Conservation (phyloP, 2,329 filamentous ascomycete species). For the Hansfordia pulvinata region DNA sequence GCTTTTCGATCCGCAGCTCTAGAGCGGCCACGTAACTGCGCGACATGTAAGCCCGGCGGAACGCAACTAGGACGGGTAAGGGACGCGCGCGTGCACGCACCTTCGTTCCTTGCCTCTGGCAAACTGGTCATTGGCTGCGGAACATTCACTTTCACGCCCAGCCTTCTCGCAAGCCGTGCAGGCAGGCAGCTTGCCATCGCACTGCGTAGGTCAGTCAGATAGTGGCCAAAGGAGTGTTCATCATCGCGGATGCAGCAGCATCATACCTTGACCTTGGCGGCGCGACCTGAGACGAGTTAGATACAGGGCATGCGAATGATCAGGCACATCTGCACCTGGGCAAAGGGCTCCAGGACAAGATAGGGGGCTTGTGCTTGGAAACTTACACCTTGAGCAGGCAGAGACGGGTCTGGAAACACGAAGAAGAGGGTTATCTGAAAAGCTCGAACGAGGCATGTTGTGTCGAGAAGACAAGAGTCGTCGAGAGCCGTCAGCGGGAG, state of each 20-base stretch:
- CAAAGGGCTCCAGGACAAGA: no score
- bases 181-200: constrained; percentile 88
- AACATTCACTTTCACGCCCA: constrained; percentile 75
- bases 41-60: background rate
- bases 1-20: constrained; percentile 79
- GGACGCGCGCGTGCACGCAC: no score
- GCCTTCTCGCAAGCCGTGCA: constrained; percentile 93
- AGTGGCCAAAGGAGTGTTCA: constrained; percentile 2
- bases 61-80: constrained; percentile 1
- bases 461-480: no score
- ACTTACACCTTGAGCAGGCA: constrained; percentile 61
- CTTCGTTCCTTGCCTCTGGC: constrained; percentile 90
- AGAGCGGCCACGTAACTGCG: constrained; percentile 79
- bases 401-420: constrained; percentile 68
- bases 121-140: constrained; percentile 90
- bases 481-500: constrained; percentile 6
- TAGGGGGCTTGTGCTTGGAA: no score
- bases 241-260: constrained; percentile 1
- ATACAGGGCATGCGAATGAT: no score
- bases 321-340: no score
- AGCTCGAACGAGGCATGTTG: constrained; percentile 24
- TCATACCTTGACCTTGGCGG: constrained; percentile 77
- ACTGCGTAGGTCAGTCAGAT: constrained; percentile 31
- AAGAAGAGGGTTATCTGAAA: constrained; percentile 41
- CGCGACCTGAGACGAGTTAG: constrained; percentile 46